These are phyloP conservation scores for Leccinum griseonigrum DNA, from an alignment of 1,284 basidiomycete genomes.

Conservation along the genomic window DNA sequence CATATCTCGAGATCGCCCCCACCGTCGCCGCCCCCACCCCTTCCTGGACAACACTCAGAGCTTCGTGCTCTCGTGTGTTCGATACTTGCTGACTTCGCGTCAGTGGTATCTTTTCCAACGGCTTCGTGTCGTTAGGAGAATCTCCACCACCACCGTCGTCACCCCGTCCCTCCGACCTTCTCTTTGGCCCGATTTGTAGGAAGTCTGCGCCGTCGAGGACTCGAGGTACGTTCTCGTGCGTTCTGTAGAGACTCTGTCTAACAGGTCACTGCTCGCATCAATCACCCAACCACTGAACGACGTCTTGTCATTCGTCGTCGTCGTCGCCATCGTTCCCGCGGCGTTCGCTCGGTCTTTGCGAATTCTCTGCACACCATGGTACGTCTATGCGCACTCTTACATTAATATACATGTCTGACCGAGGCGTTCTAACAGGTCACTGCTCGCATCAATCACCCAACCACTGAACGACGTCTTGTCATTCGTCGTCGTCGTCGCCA, in stretches of 20 bases:
- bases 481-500: neutral
- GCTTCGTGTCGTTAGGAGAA: neutral
- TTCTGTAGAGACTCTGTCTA: neutral
- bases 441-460: too few relatives aligned
- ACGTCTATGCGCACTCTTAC: too few relatives aligned
- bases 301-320: neutral
- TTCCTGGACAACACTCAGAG: neutral
- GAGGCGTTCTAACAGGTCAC: neutral
- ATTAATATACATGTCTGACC: neutral
- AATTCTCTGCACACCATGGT: too few relatives aligned
- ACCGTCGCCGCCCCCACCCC: neutral
- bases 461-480: neutral
- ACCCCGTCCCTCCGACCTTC: neutral
- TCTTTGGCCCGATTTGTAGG: neutral
- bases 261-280: neutral
- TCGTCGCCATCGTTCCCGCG: too few relatives aligned
- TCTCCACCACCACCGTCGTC: too few relatives aligned
- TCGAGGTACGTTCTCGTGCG: neutral
- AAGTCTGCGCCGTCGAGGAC: neutral
- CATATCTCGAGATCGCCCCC: neutral
- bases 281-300: too few relatives aligned
- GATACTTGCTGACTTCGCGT: neutral
- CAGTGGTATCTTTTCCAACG: neutral
- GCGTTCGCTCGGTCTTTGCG: too few relatives aligned
- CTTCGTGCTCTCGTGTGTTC: neutral